A percentile compares a stretch with the other conserved stretches of the same genome.
Evolutionary conservation across 2,329 filamentous ascomycete species (phyloP).

Genomic region (Geoglossum cookeanum): DNA sequence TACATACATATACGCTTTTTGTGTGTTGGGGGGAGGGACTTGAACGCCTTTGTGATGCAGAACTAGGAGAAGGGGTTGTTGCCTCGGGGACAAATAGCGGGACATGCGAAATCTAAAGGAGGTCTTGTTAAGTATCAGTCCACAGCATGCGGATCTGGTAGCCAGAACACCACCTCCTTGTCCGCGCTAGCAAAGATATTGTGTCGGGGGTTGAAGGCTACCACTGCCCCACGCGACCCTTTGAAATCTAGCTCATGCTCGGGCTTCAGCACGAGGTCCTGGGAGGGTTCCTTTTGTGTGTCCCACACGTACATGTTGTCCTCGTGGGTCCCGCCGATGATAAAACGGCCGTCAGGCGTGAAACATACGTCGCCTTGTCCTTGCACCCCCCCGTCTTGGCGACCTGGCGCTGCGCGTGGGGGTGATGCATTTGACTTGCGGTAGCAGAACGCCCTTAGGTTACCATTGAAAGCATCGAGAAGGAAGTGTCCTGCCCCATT

Average conservation of each 20-base stretch:
- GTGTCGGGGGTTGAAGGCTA: slow-evolving; percentile 78
- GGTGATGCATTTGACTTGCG: slow-evolving; percentile 25
- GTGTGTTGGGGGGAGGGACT: no score
- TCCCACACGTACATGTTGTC: slow-evolving; percentile 78
- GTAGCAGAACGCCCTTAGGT: slow-evolving; percentile 53
- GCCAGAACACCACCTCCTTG: slow-evolving; percentile 42
- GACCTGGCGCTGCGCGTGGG: slow-evolving; percentile 25
- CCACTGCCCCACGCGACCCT: slow-evolving; percentile 44
- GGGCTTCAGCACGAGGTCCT: background rate
- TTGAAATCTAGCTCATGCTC: slow-evolving; percentile 12
- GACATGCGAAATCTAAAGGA: no score
- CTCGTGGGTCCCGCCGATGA: slow-evolving; percentile 57
- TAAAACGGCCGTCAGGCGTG: slow-evolving; percentile 71
- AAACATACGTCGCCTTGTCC: slow-evolving; percentile 67
- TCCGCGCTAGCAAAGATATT: slow-evolving; percentile 87
- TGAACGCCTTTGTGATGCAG: no score
- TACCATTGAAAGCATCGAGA: slow-evolving; percentile 80
- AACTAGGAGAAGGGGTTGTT: no score
- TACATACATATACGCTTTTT: background rate
- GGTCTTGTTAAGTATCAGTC: background rate
- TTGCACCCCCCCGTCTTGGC: slow-evolving; percentile 15
- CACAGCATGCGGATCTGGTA: slow-evolving; percentile 4
- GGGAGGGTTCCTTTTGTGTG: slow-evolving; percentile 24
- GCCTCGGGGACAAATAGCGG: no score
- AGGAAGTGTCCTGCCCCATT: slow-evolving; percentile 73